Percentiles rank a stretch among this genome's conserved stretches.
Conservation (phyloP, 2,329 filamentous ascomycete genomes). For the Colletotrichum sp. region DNA sequence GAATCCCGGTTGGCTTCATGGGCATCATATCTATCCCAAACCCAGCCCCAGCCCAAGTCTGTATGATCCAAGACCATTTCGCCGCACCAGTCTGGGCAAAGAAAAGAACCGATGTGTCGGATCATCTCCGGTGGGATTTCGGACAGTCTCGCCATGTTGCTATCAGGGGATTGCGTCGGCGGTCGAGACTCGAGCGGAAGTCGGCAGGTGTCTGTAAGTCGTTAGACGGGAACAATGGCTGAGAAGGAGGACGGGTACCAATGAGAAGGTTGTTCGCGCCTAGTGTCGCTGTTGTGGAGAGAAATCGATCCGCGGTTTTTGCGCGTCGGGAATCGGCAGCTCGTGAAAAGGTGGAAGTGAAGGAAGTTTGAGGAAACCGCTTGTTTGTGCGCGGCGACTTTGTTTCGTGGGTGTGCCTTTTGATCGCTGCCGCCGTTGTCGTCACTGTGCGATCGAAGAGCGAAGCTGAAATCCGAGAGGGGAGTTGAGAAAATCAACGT, state of each 20-base stretch:
- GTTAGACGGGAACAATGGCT: neutral
- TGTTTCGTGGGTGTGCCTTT: neutral
- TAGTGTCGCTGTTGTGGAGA: fast-evolving
- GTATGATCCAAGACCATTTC: neutral
- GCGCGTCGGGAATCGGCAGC: neutral
- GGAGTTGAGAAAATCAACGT: neutral
- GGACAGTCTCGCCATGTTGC: neutral
- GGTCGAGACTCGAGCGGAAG: neutral
- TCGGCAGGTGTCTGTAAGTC: fast-evolving
- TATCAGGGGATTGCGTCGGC: neutral
- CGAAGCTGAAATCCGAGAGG: neutral
- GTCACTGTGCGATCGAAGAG: neutral
- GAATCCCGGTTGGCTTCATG: too few species aligned
- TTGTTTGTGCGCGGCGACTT: neutral
- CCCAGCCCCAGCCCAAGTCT: neutral
- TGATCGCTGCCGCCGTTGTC: fast-evolving
- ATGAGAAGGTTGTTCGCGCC: neutral
- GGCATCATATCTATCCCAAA: neutral
- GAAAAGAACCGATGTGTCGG: neutral
- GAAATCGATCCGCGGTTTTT: neutral
- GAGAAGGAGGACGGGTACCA: neutral
- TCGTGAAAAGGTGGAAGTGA: neutral
- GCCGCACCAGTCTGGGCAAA: neutral
- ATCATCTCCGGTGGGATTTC: neutral
- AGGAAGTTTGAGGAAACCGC: neutral